Conservation (phyloP, 2,329 filamentous ascomycete species). For the Keithomyces neogunnii region DNA sequence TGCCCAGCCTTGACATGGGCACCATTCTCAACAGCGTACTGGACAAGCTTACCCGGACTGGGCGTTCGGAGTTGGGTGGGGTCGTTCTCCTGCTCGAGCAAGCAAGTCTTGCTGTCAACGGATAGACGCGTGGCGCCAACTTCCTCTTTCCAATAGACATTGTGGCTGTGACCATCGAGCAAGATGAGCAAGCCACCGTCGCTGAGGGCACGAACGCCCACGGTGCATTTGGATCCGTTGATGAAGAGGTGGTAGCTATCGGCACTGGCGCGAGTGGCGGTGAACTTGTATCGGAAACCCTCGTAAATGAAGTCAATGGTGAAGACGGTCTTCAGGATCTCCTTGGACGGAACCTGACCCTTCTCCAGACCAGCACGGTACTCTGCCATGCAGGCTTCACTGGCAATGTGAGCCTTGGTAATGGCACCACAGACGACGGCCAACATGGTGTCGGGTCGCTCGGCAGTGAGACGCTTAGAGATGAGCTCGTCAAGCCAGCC, state of each 20-base stretch:
- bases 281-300: slow-evolving; percentile 94
- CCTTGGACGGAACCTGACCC: slow-evolving; percentile 94
- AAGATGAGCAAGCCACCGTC: slow-evolving; percentile 91
- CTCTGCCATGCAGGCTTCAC: slow-evolving; percentile 77
- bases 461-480: slow-evolving; percentile 92
- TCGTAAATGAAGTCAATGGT: slow-evolving; percentile 98
- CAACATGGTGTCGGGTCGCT: slow-evolving; percentile 86
- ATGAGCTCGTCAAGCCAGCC: slow-evolving; percentile 99
- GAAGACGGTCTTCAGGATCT: slow-evolving; percentile 96
- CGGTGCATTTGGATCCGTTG: slow-evolving; percentile 93
- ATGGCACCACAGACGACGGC: slow-evolving; percentile 94
- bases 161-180: slow-evolving; percentile 88
- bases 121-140: slow-evolving; percentile 91
- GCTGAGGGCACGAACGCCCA: slow-evolving; percentile 84
- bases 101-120: slow-evolving; percentile 94
- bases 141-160: slow-evolving; percentile 99
- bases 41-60: slow-evolving; percentile 94
- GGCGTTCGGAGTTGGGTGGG: slow-evolving; percentile 93
- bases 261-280: slow-evolving; percentile 79
- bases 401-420: slow-evolving; percentile 91
- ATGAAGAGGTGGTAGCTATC: slow-evolving; percentile 98
- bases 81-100: slow-evolving; percentile 98
- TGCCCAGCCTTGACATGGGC: slow-evolving; percentile 88
- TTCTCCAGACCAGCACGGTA: slow-evolving; percentile 88
- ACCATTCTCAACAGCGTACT: slow-evolving; percentile 93